Base-by-base conservation (phyloP, 2,329 filamentous ascomycete species). In the Akanthomyces uredinophilus region DNA sequence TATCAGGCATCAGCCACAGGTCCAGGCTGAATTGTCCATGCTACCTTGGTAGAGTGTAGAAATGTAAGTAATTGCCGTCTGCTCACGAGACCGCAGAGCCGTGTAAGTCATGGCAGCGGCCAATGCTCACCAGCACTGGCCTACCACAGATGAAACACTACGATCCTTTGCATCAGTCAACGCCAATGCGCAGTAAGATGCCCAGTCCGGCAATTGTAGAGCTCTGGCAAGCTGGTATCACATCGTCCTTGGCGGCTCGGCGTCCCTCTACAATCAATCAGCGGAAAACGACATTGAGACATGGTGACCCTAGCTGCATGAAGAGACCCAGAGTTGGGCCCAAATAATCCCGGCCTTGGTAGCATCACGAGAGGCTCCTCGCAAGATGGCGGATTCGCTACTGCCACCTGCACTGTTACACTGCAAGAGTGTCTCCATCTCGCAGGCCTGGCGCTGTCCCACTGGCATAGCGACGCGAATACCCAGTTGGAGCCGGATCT, bases 341-440 rank as follows among this genome's bases (percentile, higher is more conserved):
- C 27, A 24, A 39, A 47, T n/a, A 18, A 49, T 22, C 54, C 16
- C 18, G 41, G 27, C 13, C 27, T 39, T 22, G 11, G 43, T 39
- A 49, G 55, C 20, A 47, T 47, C n/a, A 8, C 18, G 29, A 37
- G 10, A 47, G 54, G 54, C 54, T 57, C 54, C 43, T 37, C 35
- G 51, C 50, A 32, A 35, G 52, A 37, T 37, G 41, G 11, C 18
- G 53, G 53, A 35, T 46, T 56, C 10, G 24, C 24, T 35, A 16
- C 20, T 47, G 55, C 29, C 32, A 58, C 44, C 55, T 49, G 55
- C 43, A 58, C 43, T 16, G 55, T 32, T 24, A 49, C 55, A 27
- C 44, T 29, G 32, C 29, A 5, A 32, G 6, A 3, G 3, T 35
- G n/a, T 57, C 29, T 47, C 41, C 14, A 18, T 54, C 54, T 27